Evolutionary conservation across 2,329 filamentous ascomycete genomes (phyloP), one percentile per base, ranked within the genome.

Genomic region (Lecanicillium sp.): DNA sequence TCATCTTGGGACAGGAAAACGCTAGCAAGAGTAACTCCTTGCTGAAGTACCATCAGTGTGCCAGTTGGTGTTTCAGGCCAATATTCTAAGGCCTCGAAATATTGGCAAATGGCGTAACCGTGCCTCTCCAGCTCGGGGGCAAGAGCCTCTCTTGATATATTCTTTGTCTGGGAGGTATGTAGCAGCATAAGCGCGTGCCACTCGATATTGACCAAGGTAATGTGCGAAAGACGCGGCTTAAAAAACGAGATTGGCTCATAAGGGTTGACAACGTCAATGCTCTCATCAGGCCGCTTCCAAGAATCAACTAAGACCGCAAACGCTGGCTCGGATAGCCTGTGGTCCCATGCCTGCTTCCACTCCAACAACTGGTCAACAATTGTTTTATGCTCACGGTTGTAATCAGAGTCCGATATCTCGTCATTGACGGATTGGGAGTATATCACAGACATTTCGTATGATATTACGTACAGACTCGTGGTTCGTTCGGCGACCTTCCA

Each of bases 121-220:
- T 83, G 69, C 2, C 67, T 57, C 4, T 67, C 66, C 38, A 90
- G 52, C 37, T 83, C 77, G 9, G 68, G 49, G 29, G 64, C 64
- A 3, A 69, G 59, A 32, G 66, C 56, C 50, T 62, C 73, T 29
- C 70, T 68, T 36, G 76, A 59, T 2, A 73, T 67, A 35, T 74
- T 64, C 4, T 78, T 72, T 2, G 80, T 74, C 50, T 92, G 85
- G 48, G 83, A 80, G 47, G 79, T 78, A 59, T 87, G 87, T 81
- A 95, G 86, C 42, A 92, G 69, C 34, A 82, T 72, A 17, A 89
- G 77, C 8, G 82, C 82, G 55, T 85, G 79, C 67, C 86, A 85
- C 54, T 95, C 87, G 43, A 87, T 74, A 41, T 72, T 69, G 13
- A 87, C 66, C 35, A 84, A 73, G 45, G 94, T 95, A 33, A 84